A percentile compares a stretch with the other conserved stretches of the same genome.
These are phyloP conservation scores for Tylopilus vinaceipallidus DNA, from an alignment of 768 basidiomycete species.

Conservation along the genomic window DNA sequence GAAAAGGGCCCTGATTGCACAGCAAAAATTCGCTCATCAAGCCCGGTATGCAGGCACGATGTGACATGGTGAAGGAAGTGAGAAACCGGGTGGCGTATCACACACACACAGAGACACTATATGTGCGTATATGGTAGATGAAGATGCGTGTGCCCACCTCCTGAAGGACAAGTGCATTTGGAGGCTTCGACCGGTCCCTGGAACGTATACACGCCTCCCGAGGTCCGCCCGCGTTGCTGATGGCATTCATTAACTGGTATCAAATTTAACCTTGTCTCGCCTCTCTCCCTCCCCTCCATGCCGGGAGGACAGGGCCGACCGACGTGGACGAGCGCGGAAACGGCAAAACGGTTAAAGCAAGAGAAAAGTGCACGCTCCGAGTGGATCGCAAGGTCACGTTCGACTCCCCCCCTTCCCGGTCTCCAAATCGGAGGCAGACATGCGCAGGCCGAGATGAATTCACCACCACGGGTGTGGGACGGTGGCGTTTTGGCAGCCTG, in stretches of 20 bases:
- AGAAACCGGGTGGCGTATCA: too few species aligned
- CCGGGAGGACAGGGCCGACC: neutral
- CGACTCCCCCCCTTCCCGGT: neutral
- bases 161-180: too few species aligned
- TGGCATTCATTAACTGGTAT: neutral
- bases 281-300: neutral
- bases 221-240: slow-evolving; percentile 17
- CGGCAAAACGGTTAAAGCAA: neutral
- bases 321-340: neutral
- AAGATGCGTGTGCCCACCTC: too few species aligned
- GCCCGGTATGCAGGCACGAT: too few species aligned
- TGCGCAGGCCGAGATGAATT: neutral
- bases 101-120: too few species aligned
- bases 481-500: neutral
- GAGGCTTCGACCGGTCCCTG: neutral
- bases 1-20: too few species aligned
- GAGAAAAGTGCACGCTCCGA: neutral
- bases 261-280: slow-evolving; percentile 18
- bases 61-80: too few species aligned
- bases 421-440: neutral
- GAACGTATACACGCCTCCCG: neutral
- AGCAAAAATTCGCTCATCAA: too few species aligned
- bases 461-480: neutral
- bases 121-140: too few species aligned
- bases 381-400: neutral